Evolutionary conservation across 257 asterid species (phyloP), one percentile per base, ranked within the genome.

Genomic region (Penstemon newberryi): DNA sequence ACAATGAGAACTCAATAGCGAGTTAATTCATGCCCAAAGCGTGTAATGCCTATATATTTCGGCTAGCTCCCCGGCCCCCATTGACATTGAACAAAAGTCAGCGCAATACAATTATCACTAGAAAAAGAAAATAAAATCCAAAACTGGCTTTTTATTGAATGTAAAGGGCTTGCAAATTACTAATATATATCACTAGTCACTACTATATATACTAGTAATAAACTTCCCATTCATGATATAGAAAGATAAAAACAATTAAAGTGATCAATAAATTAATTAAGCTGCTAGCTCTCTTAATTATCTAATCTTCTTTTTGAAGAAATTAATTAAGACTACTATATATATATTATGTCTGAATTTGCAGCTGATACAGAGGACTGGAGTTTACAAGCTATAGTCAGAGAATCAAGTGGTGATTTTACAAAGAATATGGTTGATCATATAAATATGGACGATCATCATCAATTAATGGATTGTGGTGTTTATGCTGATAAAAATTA

Each of bases 331-430:
- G 18, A 15, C 18, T 15, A 15, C 18, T 15, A 15, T 15, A 15
- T 15, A 15, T 15, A 15, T 15, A 15, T 15, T 5, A 44, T 18
- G 51, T 4, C 54, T 13, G 54, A 19, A 25, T 44, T 45, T 40
- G 7, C 8, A n/a, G 49, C 18, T 59, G 44, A 59, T 77, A 75
- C 63, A 6, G 81, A 57, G 45, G 81, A 79, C 62, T 79, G 84
- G 84, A 75, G 67, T 72, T 69, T 79, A 12, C 73, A 75, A 69
- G 84, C 84, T 36, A 78, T 79, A 25, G 84, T 79, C 63, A 71
- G 80, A 72, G 75, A 81, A 75, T 72, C 61, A 63, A 19, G 58
- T 37, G 42, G 64, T 58, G 19, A 65, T 19, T 2, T 47, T 69
- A 8, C 70, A 13, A 11, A 69, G 13, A 42, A 61, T 39, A 41